Percentiles rank a stretch among this genome's conserved stretches.
Conservation (phyloP, 1,139 yeast genomes). For the Saccharomyces hybrid region DNA sequence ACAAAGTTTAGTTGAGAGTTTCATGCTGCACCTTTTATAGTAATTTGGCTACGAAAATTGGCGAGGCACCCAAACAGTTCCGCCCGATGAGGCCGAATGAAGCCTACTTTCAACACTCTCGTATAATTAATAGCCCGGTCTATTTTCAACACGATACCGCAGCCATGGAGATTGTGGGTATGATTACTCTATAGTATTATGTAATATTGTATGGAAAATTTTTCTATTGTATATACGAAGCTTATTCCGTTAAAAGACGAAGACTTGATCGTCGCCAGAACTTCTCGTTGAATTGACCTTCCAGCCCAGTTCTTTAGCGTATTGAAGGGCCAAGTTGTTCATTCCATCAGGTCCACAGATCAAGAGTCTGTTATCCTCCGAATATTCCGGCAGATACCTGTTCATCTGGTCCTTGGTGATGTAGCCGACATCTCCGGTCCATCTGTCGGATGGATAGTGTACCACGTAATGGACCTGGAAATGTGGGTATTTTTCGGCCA, state of each 20-base stretch:
- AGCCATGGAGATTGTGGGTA: background rate
- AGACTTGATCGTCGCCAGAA: slow-evolving; percentile 57
- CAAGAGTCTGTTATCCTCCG: slow-evolving; percentile 45
- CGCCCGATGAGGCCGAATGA: slow-evolving; percentile 1
- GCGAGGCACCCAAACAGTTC: slow-evolving; percentile 1
- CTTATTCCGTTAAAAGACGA: slow-evolving; percentile 43
- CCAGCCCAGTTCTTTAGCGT: slow-evolving; percentile 58
- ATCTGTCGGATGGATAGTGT: slow-evolving; percentile 35
- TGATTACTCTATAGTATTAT: background rate
- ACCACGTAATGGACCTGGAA: slow-evolving; percentile 47
- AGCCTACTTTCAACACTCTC: background rate
- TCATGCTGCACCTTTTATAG: background rate
- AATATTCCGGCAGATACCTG: slow-evolving; percentile 44
- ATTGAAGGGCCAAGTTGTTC: slow-evolving; percentile 46
- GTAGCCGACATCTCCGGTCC: slow-evolving; percentile 56
- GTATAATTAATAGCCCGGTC: background rate
- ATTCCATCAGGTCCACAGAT: slow-evolving; percentile 74
- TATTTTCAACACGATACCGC: background rate
- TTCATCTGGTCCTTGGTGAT: slow-evolving; percentile 51
- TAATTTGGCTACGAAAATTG: background rate
- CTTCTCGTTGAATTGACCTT: slow-evolving; percentile 44
- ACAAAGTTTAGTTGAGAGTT: background rate
- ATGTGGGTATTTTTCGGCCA: slow-evolving; percentile 53
- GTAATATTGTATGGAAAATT: background rate
- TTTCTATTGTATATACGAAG: background rate